Percentiles rank a stretch among this genome's conserved stretches.
Conservation (phyloP, 345 rosid species). For the Eucalyptus erythrocorys region DNA sequence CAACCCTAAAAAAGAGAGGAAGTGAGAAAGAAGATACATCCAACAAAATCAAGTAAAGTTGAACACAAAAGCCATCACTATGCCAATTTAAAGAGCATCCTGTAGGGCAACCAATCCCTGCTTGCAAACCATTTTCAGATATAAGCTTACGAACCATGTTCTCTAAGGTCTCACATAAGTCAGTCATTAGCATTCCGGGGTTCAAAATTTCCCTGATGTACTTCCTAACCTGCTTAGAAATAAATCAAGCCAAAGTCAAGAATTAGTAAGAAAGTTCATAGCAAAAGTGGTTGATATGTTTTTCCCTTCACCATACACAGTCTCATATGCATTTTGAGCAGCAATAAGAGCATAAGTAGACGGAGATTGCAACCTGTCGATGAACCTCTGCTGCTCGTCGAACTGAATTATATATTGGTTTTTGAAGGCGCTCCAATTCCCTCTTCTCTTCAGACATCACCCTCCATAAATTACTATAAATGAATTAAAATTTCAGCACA, state of each 20-base stretch:
- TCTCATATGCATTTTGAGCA: not conserved
- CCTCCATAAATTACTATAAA: slow-evolving; percentile 82
- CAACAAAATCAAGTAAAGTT: not conserved
- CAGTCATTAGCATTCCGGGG: slow-evolving; percentile 95
- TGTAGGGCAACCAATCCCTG: slow-evolving; percentile 97
- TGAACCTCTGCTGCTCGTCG: slow-evolving; percentile 99
- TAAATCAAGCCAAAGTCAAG: not conserved
- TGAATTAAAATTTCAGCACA: not conserved
- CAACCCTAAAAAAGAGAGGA: slow-evolving; percentile 48
- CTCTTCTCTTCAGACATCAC: slow-evolving; percentile 93
- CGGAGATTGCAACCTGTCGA: slow-evolving; percentile 54
- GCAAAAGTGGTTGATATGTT: not conserved
- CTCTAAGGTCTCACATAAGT: slow-evolving; percentile 87
- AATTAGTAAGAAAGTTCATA: not conserved
- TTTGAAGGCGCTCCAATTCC: slow-evolving; percentile 77
- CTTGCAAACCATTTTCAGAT: slow-evolving; percentile 87
- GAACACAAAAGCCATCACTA: not conserved
- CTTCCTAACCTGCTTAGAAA: slow-evolving; percentile 52
- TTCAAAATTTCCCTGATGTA: slow-evolving; percentile 69
- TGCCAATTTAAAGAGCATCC: slow-evolving; percentile 97
- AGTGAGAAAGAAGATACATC: not conserved
- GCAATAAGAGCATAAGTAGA: not conserved
- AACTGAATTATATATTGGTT: slow-evolving; percentile 80
- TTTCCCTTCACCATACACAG: not conserved
- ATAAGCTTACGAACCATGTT: slow-evolving; percentile 82